phyloP scores from a whole-genome alignment of 2,329 filamentous ascomycete genomes.

The Sporothrix pallida region DNA sequence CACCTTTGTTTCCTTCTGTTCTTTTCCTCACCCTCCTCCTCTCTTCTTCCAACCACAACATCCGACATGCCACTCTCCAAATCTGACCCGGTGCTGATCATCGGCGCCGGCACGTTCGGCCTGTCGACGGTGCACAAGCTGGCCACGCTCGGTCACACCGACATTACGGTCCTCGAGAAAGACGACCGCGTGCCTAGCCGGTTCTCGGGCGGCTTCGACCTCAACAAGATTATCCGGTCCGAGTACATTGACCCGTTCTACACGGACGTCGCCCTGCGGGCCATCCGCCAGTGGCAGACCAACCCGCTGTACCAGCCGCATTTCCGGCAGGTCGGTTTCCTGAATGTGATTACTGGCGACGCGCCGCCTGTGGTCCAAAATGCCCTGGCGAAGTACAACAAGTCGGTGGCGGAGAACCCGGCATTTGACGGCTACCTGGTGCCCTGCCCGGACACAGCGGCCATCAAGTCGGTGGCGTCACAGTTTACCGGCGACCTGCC shows the following conservation, averaged over 20 bases:
- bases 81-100: constrained; percentile 30
- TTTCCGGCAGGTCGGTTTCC: constrained; percentile 28
- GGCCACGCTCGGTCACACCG: constrained; percentile 50
- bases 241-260: constrained; percentile 66
- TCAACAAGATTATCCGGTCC: constrained; percentile 66
- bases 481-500: constrained; percentile 56
- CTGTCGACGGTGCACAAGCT: constrained; percentile 57
- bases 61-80: constrained; percentile 22
- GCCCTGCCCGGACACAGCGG: constrained; percentile 50
- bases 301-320: constrained; percentile 29
- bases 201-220: constrained; percentile 61
- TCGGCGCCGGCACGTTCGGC: constrained; percentile 51
- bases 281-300: constrained; percentile 28
- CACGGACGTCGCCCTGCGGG: constrained; percentile 55
- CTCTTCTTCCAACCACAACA: neutral
- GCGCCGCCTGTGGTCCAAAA: neutral
- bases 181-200: constrained; percentile 51
- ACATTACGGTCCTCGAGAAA: constrained; percentile 56
- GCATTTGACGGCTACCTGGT: constrained; percentile 33
- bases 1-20: neutral
- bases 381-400: constrained; percentile 17
- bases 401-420: constrained; percentile 10
- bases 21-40: too few relatives aligned
- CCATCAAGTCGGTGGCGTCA: constrained; percentile 49
- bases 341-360: constrained; percentile 22